These are phyloP conservation scores for Mucor piriformis DNA, from an alignment of 371 early-diverging fungal species.

Conservation along the genomic window DNA sequence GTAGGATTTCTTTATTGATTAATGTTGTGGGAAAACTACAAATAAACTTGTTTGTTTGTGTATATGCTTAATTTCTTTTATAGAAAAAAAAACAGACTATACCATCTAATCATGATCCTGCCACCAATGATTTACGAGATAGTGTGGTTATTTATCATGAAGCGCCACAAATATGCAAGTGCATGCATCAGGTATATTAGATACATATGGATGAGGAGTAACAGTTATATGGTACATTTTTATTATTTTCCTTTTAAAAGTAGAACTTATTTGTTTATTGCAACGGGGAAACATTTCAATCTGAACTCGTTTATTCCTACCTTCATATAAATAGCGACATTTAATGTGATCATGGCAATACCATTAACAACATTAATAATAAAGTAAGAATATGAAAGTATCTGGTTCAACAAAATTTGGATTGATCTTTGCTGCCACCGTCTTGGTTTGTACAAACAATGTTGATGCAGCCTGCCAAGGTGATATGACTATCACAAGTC, in stretches of 20 bases:
- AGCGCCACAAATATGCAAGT: not conserved
- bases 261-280: not conserved
- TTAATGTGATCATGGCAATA: not conserved
- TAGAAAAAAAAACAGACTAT: too few relatives aligned
- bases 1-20: not conserved
- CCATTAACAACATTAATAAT: not conserved
- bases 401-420: slow-evolving; percentile 6
- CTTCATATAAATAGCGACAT: not conserved
- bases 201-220: too few relatives aligned
- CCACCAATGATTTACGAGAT: not conserved
- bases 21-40: not conserved
- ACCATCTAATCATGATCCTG: not conserved
- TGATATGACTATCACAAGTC: slow-evolving; percentile 30
- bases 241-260: not conserved
- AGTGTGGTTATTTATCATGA: not conserved
- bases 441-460: slow-evolving; percentile 1
- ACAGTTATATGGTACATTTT: not conserved
- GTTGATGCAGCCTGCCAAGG: slow-evolving; percentile 29
- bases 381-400: slow-evolving; percentile 3
- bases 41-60: not conserved
- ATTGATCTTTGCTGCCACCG: slow-evolving; percentile 9
- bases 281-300: slow-evolving; percentile 5
- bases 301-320: not conserved
- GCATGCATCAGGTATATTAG: not conserved
- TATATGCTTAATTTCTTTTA: not conserved